Evolutionary conservation across 2,329 filamentous ascomycete species (phyloP), one percentile per base, ranked within the genome.

Genomic region (Aureobasidium sp.): DNA sequence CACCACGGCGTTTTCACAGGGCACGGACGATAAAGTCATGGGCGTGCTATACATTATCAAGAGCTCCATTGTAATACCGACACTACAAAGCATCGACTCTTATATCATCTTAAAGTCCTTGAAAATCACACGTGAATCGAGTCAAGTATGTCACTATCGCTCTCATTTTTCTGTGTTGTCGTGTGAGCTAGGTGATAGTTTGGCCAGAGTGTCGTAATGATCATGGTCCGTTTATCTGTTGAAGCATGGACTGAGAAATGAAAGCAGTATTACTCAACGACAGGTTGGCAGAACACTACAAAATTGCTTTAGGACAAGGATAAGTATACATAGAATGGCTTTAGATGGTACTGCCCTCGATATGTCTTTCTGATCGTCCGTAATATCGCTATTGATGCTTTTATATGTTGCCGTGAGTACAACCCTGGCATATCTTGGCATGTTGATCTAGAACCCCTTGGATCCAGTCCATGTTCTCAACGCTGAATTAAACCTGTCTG

Each of bases 1-100:
- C 39, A 63, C 11, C 39, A 49, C 25, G 57, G 57, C 48, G 49
- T 63, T 55, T 34, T 48, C 4, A 56, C 2, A 39, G 52, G 48
- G 31, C 42, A 52, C 25, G n/a, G 41, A 39, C 39, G 15, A 57
- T 44, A 45, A 44, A 42, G 51, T 41, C 22, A 27, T 29, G 36
- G 51, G 31, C n/a, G 3, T 31, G 20, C 9, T 36, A 27, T 34
- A 25, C 20, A 27, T 29, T 14, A 27, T 29, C 12, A 20, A 44
- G 31, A 57, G 3, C 53, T 25, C 29, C 9, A 41, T 27, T 25
- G 27, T 12, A 8, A 58, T 47, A 58, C 6, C 55, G 27, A 36
- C 8, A 12, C 29, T 27, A 27, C 27, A 42, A n/a, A 17, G 9
- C 17, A 34, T 29, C 17, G 25, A 27, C 44, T 47, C 17, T 3